These are phyloP conservation scores for Colletotrichum coccodes DNA, from an alignment of 2,329 filamentous ascomycete genomes.

Conservation along the genomic window DNA sequence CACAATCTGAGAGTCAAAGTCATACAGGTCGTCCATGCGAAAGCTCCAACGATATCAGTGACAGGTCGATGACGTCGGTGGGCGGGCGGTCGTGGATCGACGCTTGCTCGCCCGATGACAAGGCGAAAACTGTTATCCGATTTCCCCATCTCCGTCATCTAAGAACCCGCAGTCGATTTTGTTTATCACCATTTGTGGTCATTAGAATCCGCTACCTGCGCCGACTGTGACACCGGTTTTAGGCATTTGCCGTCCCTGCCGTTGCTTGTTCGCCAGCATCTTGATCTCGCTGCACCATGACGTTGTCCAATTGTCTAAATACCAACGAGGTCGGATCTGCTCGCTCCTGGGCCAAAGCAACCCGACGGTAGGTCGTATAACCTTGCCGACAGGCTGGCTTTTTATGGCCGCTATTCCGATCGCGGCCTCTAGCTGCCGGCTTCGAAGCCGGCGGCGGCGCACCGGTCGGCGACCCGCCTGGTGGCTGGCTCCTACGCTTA, in stretches of 20 bases:
- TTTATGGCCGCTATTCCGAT: too few species aligned
- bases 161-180: not conserved
- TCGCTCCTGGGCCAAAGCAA: too few species aligned
- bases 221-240: not conserved
- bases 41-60: slow-evolving; percentile 14
- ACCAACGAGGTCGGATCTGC: too few species aligned
- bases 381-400: too few species aligned
- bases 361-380: too few species aligned
- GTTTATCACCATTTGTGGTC: not conserved
- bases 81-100: slow-evolving; percentile 23
- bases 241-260: not conserved
- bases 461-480: not conserved
- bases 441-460: not conserved
- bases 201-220: not conserved
- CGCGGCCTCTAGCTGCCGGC: not conserved
- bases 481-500: too few species aligned
- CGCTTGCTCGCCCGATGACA: slow-evolving; percentile 7
- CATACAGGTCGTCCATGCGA: not conserved
- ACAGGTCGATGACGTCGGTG: slow-evolving; percentile 34
- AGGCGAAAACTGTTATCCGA: not conserved
- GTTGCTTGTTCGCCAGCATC: not conserved
- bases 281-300: not conserved
- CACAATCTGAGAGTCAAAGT: not conserved
- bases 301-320: too few species aligned
- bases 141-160: slow-evolving; percentile 3